Evolutionary conservation across 1,139 yeast species (phyloP).

Genomic region (Meyerozyma guilliermondii): DNA sequence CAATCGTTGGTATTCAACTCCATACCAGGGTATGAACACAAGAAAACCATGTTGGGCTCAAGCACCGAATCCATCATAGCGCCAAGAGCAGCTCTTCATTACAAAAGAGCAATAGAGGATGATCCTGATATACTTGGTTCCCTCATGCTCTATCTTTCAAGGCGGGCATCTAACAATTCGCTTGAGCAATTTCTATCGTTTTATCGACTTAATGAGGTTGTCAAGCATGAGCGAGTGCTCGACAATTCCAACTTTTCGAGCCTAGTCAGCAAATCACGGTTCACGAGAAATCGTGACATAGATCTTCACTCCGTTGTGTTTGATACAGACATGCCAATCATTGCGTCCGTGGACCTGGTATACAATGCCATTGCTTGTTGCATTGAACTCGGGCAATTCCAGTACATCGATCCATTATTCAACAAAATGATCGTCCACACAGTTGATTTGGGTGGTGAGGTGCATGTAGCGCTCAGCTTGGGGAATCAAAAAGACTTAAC

Average conservation of each 20-base stretch:
- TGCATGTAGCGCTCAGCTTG: constrained; percentile 15
- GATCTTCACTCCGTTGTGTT: constrained; percentile 11
- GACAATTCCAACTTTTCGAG: constrained; percentile 15
- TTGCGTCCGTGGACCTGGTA: constrained; percentile 15
- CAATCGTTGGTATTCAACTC: constrained; percentile 24
- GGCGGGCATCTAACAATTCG: constrained; percentile 14
- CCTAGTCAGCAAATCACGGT: constrained; percentile 28
- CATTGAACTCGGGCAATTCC: constrained; percentile 21
- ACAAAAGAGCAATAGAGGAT: constrained; percentile 17
- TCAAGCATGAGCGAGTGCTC: constrained; percentile 20
- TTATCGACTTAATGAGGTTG: constrained; percentile 25
- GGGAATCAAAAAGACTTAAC: constrained; percentile 8
- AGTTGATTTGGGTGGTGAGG: constrained; percentile 10
- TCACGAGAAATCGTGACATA: constrained; percentile 10
- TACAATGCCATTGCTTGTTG: constrained; percentile 28
- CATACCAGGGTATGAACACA: constrained; percentile 19
- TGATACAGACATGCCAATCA: constrained; percentile 11
- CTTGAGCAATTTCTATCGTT: constrained; percentile 24
- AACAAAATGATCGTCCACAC: constrained; percentile 31
- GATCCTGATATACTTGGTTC: constrained; percentile 25
- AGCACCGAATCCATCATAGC: constrained; percentile 4
- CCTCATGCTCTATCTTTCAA: constrained; percentile 23
- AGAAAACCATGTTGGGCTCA: constrained; percentile 17
- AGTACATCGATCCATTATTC: constrained; percentile 29
- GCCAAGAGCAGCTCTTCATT: constrained; percentile 16